Conservation (phyloP, 768 basidiomycete genomes). For the Udeniomyces megalosporus region DNA sequence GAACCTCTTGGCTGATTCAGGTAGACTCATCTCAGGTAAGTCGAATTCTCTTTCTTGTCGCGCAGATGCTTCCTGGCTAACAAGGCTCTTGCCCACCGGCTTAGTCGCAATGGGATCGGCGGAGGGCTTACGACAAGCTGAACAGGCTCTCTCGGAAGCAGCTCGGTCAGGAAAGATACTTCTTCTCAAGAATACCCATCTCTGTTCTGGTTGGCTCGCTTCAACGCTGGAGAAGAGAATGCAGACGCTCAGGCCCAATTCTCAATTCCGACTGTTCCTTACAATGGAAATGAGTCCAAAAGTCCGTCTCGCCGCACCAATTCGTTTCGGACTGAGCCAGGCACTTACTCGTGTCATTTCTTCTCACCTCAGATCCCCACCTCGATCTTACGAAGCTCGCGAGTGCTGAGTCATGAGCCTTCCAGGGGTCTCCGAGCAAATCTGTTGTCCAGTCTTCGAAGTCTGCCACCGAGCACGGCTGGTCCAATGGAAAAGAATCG, state of each 20-base stretch:
- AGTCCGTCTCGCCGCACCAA: background rate
- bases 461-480: conserved; percentile 49
- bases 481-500: conserved; percentile 88
- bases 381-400: conserved; percentile 91
- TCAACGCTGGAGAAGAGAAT: conserved; percentile 82
- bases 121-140: conserved; percentile 89
- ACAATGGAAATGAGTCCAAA: conserved; percentile 73
- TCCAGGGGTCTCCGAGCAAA: conserved; percentile 95
- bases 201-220: conserved; percentile 88
- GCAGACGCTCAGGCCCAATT: conserved; percentile 74
- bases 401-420: conserved; percentile 96
- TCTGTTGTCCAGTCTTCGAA: conserved; percentile 63
- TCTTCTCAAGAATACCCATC: conserved; percentile 88
- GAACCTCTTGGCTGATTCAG: conserved; percentile 45
- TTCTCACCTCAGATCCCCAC: conserved; percentile 38
- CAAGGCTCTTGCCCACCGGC: too few species aligned
- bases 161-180: conserved; percentile 93
- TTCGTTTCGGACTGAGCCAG: background rate
- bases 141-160: conserved; percentile 85
- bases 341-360: background rate
- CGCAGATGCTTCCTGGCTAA: too few species aligned
- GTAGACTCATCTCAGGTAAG: conserved; percentile 8
- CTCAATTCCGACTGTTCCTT: conserved; percentile 87
- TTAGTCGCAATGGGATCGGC: conserved; percentile 91
- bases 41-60: background rate